Percentiles rank a stretch among this genome's conserved stretches.
Evolutionary conservation across 768 basidiomycete species (phyloP).

Genomic region (Amanita jacksonii): DNA sequence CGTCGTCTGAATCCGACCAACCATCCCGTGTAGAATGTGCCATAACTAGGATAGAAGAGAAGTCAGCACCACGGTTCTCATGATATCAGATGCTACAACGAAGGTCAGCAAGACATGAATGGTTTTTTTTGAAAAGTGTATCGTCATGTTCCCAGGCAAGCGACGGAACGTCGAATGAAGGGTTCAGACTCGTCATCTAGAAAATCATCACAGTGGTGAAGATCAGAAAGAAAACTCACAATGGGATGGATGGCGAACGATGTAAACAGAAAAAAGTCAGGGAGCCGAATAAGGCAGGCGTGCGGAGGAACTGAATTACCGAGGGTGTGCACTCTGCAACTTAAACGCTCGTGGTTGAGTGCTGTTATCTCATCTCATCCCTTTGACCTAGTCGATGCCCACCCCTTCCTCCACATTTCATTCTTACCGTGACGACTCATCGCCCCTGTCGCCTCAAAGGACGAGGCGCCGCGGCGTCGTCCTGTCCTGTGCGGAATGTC

Average conservation of each 20-base stretch:
- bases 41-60: constrained; percentile 22
- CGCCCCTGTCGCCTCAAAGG: constrained; percentile 27
- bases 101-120: constrained; percentile 89
- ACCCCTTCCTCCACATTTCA: constrained; percentile 14
- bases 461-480: constrained; percentile 44
- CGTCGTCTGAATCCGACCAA: constrained; percentile 80
- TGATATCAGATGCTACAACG: constrained; percentile 10
- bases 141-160: constrained; percentile 51
- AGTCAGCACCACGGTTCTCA: constrained; percentile 15
- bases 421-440: constrained; percentile 17
- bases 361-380: constrained; percentile 9
- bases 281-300: not conserved
- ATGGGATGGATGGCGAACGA: no score
- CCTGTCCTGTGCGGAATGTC: constrained; percentile 61
- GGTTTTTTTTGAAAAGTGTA: constrained; percentile 48
- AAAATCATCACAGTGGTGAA: constrained; percentile 28
- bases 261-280: not conserved
- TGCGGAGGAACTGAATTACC: constrained; percentile 13
- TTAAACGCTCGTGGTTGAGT: no score
- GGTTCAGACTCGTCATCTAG: constrained; percentile 79
- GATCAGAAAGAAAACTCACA: constrained; percentile 14
- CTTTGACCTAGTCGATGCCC: constrained; percentile 13
- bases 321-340: not conserved
- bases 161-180: constrained; percentile 50
- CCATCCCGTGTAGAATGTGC: constrained; percentile 39